phyloP scores from a whole-genome alignment of 495 filamentous ascomycete genomes.

The Hyaloscypha variabilis region DNA sequence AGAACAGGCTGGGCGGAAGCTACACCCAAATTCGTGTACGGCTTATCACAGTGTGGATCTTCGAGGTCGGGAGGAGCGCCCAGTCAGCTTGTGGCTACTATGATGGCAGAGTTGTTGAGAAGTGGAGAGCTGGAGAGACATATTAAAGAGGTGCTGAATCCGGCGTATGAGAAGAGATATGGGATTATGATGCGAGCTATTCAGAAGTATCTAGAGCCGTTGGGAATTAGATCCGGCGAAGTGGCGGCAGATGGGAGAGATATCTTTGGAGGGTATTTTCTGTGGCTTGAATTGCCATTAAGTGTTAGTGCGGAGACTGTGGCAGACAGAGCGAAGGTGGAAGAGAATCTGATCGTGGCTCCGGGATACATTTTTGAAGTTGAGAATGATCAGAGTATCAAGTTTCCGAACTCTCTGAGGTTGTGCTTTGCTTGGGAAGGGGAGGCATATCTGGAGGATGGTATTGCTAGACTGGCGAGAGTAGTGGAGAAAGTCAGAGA shows the following conservation, averaged over 20 bases:
- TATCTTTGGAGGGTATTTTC: constrained; percentile 74
- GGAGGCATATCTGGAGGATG: constrained; percentile 66
- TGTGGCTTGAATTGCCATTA: constrained; percentile 71
- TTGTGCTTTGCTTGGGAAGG: constrained; percentile 80
- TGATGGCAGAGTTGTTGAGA: constrained; percentile 61
- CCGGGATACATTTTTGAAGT: constrained; percentile 71
- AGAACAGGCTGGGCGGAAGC: constrained; percentile 85
- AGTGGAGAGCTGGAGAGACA: constrained; percentile 50
- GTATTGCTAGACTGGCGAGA: constrained; percentile 61
- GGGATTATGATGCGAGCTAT: constrained; percentile 54
- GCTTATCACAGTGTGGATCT: constrained; percentile 69
- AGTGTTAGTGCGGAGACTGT: constrained; percentile 55
- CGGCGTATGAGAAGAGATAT: constrained; percentile 49
- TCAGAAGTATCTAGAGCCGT: constrained; percentile 53
- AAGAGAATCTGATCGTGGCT: constrained; percentile 65
- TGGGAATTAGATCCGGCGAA: constrained; percentile 53
- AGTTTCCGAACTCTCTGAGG: constrained; percentile 59
- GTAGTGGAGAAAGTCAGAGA: constrained; percentile 37
- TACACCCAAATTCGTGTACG: constrained; percentile 65
- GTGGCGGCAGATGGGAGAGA: constrained; percentile 28
- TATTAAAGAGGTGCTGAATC: constrained; percentile 44
- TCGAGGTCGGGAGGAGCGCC: constrained; percentile 77
- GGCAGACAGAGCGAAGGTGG: constrained; percentile 53
- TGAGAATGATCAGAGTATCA: constrained; percentile 50
- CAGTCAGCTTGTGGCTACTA: constrained; percentile 67